phyloP scores from a whole-genome alignment of 129 eudicot genomes.

The Centaurea solstitialis region DNA sequence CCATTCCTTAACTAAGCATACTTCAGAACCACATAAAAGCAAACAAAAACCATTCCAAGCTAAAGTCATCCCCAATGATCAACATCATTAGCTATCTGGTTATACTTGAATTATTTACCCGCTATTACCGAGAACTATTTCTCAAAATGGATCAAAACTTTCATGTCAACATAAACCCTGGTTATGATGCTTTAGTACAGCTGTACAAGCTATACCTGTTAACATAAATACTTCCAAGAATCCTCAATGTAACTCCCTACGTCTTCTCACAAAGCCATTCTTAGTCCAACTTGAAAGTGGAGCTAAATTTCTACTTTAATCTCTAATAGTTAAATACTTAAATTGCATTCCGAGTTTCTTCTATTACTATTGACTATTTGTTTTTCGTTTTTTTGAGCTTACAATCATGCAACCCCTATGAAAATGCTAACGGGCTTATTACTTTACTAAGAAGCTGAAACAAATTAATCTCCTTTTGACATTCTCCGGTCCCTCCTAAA shows the following conservation, averaged over 20 bases:
- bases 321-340: background rate
- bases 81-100: slow-evolving; percentile 8
- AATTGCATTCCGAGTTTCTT: background rate
- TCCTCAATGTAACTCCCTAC: background rate
- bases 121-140: background rate
- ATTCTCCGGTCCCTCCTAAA: background rate
- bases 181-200: background rate
- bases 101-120: background rate
- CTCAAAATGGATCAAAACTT: background rate
- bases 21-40: background rate
- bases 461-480: background rate
- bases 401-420: background rate
- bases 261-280: background rate
- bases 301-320: background rate
- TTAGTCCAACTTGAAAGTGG: background rate
- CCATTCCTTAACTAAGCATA: background rate
- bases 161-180: background rate
- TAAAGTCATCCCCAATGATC: background rate
- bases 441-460: background rate
- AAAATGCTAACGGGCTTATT: background rate
- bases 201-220: background rate
- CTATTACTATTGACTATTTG: background rate
- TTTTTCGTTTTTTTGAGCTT: background rate
- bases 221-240: background rate
- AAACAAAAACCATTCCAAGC: background rate